Evolutionary conservation across 768 basidiomycete species (phyloP).

Genomic region (Lactarius pseudohatsudake): DNA sequence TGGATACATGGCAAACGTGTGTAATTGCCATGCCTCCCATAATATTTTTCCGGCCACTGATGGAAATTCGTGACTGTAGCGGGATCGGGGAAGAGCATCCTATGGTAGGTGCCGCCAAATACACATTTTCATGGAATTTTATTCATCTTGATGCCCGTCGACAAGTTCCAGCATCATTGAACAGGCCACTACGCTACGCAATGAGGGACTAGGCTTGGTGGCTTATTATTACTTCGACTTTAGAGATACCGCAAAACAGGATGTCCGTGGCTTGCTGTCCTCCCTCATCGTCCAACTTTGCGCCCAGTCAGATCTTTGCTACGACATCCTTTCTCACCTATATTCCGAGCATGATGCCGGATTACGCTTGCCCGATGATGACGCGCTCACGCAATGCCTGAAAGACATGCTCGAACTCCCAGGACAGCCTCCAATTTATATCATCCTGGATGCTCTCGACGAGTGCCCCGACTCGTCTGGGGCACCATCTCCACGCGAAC

Average conservation of each 20-base stretch:
- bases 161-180: conserved; percentile 12
- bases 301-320: conserved; percentile 5
- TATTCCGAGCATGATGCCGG: not conserved
- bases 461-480: conserved; percentile 14
- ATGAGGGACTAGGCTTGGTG: conserved; percentile 1
- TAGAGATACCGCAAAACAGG: conserved; percentile 14
- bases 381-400: conserved; percentile 2
- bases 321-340: conserved; percentile 1
- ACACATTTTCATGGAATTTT: not conserved
- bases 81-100: not conserved
- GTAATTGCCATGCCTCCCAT: not conserved
- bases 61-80: not conserved
- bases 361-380: not conserved
- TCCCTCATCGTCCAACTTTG: conserved; percentile 15
- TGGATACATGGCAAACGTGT: conserved; percentile 20
- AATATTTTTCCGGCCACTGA: not conserved
- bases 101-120: not conserved
- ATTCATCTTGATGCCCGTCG: not conserved
- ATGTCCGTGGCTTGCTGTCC: conserved; percentile 3
- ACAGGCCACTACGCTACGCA: not conserved
- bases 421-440: not conserved
- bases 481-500: not conserved
- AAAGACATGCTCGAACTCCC: conserved; percentile 6
- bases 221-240: conserved; percentile 23
- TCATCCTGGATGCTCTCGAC: conserved; percentile 10